phyloP scores from a whole-genome alignment of 2,329 filamentous ascomycete genomes.

The Daldinia sp. region DNA sequence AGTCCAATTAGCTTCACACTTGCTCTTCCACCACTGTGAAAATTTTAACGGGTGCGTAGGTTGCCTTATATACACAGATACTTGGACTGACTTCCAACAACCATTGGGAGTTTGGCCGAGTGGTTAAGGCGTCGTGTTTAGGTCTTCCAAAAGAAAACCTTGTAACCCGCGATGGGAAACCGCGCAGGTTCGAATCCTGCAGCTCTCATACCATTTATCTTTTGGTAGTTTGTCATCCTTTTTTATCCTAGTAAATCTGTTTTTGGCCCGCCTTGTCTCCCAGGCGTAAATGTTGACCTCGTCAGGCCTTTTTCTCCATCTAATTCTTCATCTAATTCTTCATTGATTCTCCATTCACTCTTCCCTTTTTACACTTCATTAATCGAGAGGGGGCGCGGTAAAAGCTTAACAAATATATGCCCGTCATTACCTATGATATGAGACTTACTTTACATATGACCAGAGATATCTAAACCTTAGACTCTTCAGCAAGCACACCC shows the following conservation, averaged over 20 bases:
- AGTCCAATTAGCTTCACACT: neutral
- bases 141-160: slow-evolving; percentile 42
- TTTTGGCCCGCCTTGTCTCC: neutral
- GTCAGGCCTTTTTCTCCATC: neutral
- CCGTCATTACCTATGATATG: no score
- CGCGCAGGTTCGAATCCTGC: slow-evolving; percentile 63
- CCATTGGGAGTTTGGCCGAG: slow-evolving; percentile 58
- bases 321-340: neutral
- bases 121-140: slow-evolving; percentile 67
- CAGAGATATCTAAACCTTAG: neutral
- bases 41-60: neutral
- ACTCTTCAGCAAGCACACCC: neutral
- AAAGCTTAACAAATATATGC: neutral
- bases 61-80: neutral
- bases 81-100: neutral
- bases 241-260: neutral
- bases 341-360: neutral
- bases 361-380: neutral
- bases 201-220: slow-evolving; percentile 49
- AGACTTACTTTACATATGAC: neutral
- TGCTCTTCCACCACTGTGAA: neutral
- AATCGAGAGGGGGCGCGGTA: neutral
- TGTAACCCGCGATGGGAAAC: slow-evolving; percentile 50
- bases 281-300: neutral
- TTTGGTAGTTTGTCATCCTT: neutral